Conservation (phyloP, 805 yeast species). For the Saturnispora dispora region DNA sequence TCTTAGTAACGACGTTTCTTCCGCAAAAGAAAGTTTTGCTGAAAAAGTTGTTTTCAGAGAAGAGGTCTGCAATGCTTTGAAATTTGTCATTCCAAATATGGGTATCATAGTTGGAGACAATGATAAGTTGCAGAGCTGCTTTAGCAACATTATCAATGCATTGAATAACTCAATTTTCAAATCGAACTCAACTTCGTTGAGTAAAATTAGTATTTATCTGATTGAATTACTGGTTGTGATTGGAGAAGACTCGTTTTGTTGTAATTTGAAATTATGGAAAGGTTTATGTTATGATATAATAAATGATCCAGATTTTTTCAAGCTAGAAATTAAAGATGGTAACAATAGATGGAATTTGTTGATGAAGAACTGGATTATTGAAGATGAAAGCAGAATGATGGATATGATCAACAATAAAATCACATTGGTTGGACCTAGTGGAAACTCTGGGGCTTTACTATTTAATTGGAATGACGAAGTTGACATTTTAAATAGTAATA, state of each 20-base stretch:
- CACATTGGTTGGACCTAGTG: constrained; percentile 36
- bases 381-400: constrained; percentile 49
- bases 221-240: constrained; percentile 36
- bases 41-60: constrained; percentile 29
- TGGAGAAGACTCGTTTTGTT: constrained; percentile 27
- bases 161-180: constrained; percentile 46
- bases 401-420: constrained; percentile 39
- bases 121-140: constrained; percentile 47
- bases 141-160: constrained; percentile 46
- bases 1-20: neutral
- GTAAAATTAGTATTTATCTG: constrained; percentile 29
- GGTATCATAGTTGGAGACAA: constrained; percentile 40
- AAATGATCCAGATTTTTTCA: constrained; percentile 52
- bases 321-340: constrained; percentile 20
- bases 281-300: constrained; percentile 53
- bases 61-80: constrained; percentile 36
- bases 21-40: neutral
- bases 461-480: constrained; percentile 29
- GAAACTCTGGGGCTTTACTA: constrained; percentile 38
- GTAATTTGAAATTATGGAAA: constrained; percentile 52
- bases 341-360: constrained; percentile 43
- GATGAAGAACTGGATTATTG: constrained; percentile 52
- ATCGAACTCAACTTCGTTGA: constrained; percentile 26
- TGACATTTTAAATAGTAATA: constrained; percentile 25
- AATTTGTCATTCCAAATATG: constrained; percentile 32